A percentile compares a stretch with the other conserved stretches of the same genome.
Evolutionary conservation across 2,329 filamentous ascomycete genomes (phyloP).

Genomic region (Talaromyces sp.): DNA sequence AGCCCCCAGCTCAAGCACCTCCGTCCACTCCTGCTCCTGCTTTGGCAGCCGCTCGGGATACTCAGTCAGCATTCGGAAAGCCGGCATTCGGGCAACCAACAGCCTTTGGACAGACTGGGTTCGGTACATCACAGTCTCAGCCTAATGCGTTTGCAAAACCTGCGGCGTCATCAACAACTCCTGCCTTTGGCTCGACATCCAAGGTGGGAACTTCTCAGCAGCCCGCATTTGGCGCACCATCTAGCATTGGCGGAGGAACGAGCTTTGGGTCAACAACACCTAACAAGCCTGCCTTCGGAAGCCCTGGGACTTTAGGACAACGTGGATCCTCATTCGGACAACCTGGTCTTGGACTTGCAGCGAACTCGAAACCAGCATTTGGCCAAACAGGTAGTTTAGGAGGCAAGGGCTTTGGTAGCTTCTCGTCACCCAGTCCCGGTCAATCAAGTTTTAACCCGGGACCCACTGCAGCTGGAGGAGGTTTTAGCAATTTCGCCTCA

Average conservation of each 20-base stretch:
- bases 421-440: slow-evolving; percentile 15
- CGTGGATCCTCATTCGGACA: slow-evolving; percentile 33
- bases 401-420: slow-evolving; percentile 18
- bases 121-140: slow-evolving; percentile 19
- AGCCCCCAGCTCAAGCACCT: slow-evolving; percentile 22
- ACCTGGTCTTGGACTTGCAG: slow-evolving; percentile 28
- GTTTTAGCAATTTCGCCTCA: slow-evolving; percentile 21
- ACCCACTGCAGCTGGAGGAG: slow-evolving; percentile 8
- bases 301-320: slow-evolving; percentile 32
- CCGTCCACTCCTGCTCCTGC: slow-evolving; percentile 21
- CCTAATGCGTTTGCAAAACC: slow-evolving; percentile 21
- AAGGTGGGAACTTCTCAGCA: slow-evolving; percentile 22
- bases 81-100: slow-evolving; percentile 24
- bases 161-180: slow-evolving; percentile 25
- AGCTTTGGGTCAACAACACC: slow-evolving; percentile 30
- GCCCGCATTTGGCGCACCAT: slow-evolving; percentile 30
- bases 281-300: slow-evolving; percentile 30
- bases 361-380: slow-evolving; percentile 24
- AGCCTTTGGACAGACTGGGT: slow-evolving; percentile 30
- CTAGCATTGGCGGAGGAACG: slow-evolving; percentile 23
- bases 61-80: slow-evolving; percentile 1
- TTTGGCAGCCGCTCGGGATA: slow-evolving; percentile 16
- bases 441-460: slow-evolving; percentile 14
- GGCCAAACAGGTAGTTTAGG: slow-evolving; percentile 25
- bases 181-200: slow-evolving; percentile 30